These are phyloP conservation scores for Aspergillus cristatus DNA, from an alignment of 495 filamentous ascomycete species.

Conservation along the genomic window DNA sequence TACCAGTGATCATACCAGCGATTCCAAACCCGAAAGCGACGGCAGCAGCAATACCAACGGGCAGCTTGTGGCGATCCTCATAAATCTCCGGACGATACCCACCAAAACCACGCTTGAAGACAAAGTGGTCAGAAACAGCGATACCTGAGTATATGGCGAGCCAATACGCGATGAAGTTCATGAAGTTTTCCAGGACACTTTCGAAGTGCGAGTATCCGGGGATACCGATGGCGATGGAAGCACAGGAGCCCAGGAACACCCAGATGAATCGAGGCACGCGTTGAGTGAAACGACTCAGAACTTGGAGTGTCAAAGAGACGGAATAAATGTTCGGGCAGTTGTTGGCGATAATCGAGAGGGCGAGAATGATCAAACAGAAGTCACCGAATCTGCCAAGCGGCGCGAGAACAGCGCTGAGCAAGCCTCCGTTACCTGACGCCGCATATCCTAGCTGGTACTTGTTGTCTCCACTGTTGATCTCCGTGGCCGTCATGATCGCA, in stretches of 20 bases:
- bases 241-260: conserved; percentile 57
- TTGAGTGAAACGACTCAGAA: conserved; percentile 54
- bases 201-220: conserved; percentile 71
- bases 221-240: conserved; percentile 68
- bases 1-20: conserved; percentile 65
- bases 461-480: conserved; percentile 35
- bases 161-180: conserved; percentile 78
- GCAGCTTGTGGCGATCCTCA: conserved; percentile 48
- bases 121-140: conserved; percentile 62
- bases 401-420: conserved; percentile 59
- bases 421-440: conserved; percentile 56
- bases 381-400: conserved; percentile 66
- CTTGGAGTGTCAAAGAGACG: conserved; percentile 64
- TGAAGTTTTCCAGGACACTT: conserved; percentile 64
- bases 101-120: conserved; percentile 58
- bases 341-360: conserved; percentile 71
- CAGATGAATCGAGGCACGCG: conserved; percentile 70
- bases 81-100: conserved; percentile 59
- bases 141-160: conserved; percentile 74
- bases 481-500: conserved; percentile 58
- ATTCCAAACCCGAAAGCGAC: conserved; percentile 60
- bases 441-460: conserved; percentile 54
- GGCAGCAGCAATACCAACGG: conserved; percentile 61
- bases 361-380: conserved; percentile 74
- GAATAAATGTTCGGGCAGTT: conserved; percentile 91